Evolutionary conservation across 2,329 filamentous ascomycete genomes (phyloP), one percentile per base, ranked within the genome.

Genomic region (Arthrobotrys conoides): DNA sequence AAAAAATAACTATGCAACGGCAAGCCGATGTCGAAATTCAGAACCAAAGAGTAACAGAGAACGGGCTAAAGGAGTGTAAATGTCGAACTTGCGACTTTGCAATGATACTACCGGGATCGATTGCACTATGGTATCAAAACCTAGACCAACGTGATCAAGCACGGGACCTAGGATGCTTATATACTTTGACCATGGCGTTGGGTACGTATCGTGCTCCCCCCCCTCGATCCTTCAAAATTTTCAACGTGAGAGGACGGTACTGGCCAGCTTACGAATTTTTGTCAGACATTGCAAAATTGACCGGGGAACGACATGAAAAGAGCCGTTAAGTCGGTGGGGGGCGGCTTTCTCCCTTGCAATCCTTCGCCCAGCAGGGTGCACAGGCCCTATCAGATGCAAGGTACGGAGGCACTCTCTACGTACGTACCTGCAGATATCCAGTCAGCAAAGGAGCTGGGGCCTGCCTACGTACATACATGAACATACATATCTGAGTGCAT

Each of bases 111-210:
- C 36, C 71, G 18, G 55, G 44, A 76, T 70, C 48, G 38, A 64
- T 57, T 75, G 67, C 53, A 36, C 30, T 18, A 20, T n/a, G 30
- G 20, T 46, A 59, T 20, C 8, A 59, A 41, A n/a, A 10, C 41
- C 27, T 51, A 69, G 46, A 69, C 46, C 68, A 72, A 71, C 75
- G 63, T 72, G 68, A 78, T 72, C 63, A 61, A 36, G 44, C 46
- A 48, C 64, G 68, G 75, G 64, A 53, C 44, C 57, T 12, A 36
- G 68, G 48, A 22, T 33, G 4, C 30, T 78, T 70, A 51, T 78
- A 78, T 78, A 78, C 67, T 66, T 49, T 30, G 59, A 69, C 65
- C 72, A 70, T 70, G 65, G 72, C 6, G n/a, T 38, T 27, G 71
- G 71, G 33, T 38, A 44, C 8, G 33, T 64, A 68, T 67, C 27